phyloP scores from a whole-genome alignment of 306 rosid genomes.

The Dryas alaskensis region DNA sequence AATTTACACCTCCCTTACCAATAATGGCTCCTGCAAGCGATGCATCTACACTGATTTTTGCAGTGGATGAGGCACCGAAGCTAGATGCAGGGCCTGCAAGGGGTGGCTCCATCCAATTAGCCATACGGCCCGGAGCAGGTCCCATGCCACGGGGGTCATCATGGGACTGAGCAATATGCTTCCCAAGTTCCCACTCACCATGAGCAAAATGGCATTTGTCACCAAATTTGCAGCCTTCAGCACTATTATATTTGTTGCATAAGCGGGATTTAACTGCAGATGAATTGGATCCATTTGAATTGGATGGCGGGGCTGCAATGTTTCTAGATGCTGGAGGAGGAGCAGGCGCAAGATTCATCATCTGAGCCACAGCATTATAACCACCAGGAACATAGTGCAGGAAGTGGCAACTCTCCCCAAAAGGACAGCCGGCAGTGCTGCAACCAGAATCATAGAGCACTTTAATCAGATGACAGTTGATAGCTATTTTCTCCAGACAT shows the following conservation, averaged over 20 bases:
- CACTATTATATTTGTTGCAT: conserved; percentile 69
- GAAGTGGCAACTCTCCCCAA: conserved; percentile 95
- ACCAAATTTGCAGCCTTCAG: conserved; percentile 97
- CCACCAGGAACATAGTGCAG: conserved; percentile 94
- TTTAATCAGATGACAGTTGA: conserved; percentile 26
- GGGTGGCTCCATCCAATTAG: conserved; percentile 61
- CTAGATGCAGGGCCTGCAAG: conserved; percentile 56
- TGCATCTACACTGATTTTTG: conserved; percentile 94
- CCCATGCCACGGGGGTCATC: conserved; percentile 64
- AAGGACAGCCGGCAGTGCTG: conserved; percentile 96
- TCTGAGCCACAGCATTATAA: conserved; percentile 83
- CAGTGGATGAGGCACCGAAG: conserved; percentile 92
- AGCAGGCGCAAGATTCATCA: conserved; percentile 78
- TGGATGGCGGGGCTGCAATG: conserved; percentile 42
- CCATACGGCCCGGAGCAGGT: conserved; percentile 45
- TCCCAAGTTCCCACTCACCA: conserved; percentile 95
- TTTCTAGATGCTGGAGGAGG: conserved; percentile 64
- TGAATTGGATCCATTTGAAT: conserved; percentile 57
- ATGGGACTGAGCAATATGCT: conserved; percentile 46
- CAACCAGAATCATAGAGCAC: conserved; percentile 30
- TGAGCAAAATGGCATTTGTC: conserved; percentile 96
- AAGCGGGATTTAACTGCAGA: conserved; percentile 62
- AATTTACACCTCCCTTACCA: conserved; percentile 95
- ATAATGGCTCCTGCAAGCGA: conserved; percentile 94
- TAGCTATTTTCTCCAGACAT: not conserved